phyloP scores from a whole-genome alignment of 192 early-diverging fungal species.

The Backusella circina region DNA sequence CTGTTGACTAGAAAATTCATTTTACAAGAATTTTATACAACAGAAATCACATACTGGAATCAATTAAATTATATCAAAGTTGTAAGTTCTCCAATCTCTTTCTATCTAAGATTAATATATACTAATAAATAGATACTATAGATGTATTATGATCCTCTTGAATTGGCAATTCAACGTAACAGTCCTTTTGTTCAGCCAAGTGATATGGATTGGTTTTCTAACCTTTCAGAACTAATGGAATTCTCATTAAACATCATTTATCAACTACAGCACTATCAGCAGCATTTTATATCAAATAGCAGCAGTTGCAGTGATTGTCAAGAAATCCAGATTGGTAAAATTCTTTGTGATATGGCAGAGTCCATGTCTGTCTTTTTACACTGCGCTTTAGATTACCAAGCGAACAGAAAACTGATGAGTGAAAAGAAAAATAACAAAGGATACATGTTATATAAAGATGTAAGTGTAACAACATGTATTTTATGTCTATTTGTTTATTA shows the following conservation, averaged over 20 bases:
- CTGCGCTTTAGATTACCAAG: slow-evolving; percentile 18
- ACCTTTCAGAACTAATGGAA: slow-evolving; percentile 13
- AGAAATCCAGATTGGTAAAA: slow-evolving; percentile 6
- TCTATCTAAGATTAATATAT: neutral
- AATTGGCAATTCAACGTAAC: slow-evolving; percentile 13
- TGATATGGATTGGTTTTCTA: slow-evolving; percentile 13
- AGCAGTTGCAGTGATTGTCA: neutral
- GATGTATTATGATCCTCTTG: slow-evolving; percentile 36
- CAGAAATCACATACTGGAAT: slow-evolving; percentile 35
- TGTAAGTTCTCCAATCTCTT: slow-evolving; percentile 2
- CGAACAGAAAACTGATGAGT: slow-evolving; percentile 18
- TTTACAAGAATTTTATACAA: slow-evolving; percentile 28
- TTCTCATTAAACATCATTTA: slow-evolving; percentile 10
- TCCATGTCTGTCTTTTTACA: slow-evolving; percentile 6
- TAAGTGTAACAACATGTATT: neutral
- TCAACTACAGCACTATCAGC: neutral
- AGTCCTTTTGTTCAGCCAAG: slow-evolving; percentile 1
- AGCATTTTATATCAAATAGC: neutral
- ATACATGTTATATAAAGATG: slow-evolving; percentile 22
- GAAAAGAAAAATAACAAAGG: slow-evolving; percentile 16
- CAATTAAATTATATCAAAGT: slow-evolving; percentile 39
- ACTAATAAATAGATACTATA: slow-evolving; percentile 2
- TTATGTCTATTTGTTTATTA: neutral
- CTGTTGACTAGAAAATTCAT: slow-evolving; percentile 23
- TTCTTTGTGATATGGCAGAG: slow-evolving; percentile 9